A percentile compares a stretch with the other conserved stretches of the same genome.
These are phyloP conservation scores for Kazachstania kunashirensis DNA, from an alignment of 805 yeast genomes.

Conservation along the genomic window DNA sequence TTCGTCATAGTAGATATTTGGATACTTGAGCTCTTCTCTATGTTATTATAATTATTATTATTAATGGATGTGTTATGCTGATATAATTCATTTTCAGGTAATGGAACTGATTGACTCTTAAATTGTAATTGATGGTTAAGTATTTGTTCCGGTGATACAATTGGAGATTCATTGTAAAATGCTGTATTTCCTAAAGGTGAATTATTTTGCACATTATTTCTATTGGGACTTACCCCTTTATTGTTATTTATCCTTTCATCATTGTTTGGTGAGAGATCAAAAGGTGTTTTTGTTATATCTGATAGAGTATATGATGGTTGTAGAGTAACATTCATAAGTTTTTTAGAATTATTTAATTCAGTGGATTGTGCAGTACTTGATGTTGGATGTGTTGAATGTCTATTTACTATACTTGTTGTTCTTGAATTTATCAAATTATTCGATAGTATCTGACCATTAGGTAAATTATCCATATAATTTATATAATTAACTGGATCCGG, in stretches of 20 bases:
- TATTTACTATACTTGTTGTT: not conserved
- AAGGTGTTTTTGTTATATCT: constrained; percentile 6
- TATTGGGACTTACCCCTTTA: constrained; percentile 2
- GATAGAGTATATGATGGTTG: constrained; percentile 7
- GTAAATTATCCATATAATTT: not conserved
- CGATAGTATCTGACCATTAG: not conserved
- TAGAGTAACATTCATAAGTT: constrained; percentile 5
- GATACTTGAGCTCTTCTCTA: too few species aligned
- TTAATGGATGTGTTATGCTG: too few species aligned
- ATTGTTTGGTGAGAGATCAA: not conserved
- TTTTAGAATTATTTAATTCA: constrained; percentile 1
- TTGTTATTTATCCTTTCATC: not conserved
- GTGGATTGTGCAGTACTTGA: constrained; percentile 1
- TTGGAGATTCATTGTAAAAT: not conserved
- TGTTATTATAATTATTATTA: too few species aligned
- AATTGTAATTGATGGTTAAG: too few species aligned
- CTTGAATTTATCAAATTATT: constrained; percentile 1
- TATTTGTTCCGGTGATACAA: constrained; percentile 1
- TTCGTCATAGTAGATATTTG: too few species aligned
- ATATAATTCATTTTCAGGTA: not conserved
- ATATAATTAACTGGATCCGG: constrained; percentile 1
- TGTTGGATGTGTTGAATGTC: not conserved
- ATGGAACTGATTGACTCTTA: too few species aligned
- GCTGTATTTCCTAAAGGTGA: constrained; percentile 1
- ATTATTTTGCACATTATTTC: not conserved